A percentile compares a stretch with the other conserved stretches of the same genome.
Evolutionary conservation across 768 basidiomycete genomes (phyloP).

Genomic region (Russula griseocarnosa): DNA sequence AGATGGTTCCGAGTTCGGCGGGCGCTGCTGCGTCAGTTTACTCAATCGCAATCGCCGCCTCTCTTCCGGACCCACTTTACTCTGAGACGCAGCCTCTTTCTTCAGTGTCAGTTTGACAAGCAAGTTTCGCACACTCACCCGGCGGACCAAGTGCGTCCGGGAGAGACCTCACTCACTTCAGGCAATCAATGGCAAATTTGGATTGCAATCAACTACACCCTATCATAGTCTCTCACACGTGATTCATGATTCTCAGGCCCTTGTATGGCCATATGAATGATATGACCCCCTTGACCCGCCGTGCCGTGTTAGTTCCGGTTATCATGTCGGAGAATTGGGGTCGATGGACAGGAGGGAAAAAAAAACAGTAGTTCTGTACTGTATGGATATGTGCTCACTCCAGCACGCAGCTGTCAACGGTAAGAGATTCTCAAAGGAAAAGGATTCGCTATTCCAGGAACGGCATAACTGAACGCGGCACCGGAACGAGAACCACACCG

Average conservation of each 20-base stretch:
- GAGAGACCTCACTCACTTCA: no score
- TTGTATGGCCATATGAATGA: background rate
- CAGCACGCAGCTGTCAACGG: background rate
- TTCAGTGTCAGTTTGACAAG: background rate
- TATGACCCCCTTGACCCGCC: background rate
- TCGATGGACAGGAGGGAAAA: background rate
- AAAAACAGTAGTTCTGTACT: no score
- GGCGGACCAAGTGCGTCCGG: slow-evolving; percentile 13
- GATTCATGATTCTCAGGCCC: background rate
- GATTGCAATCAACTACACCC: no score
- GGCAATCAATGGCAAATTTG: background rate
- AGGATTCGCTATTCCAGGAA: background rate
- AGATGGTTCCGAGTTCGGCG: background rate
- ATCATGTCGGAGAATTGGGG: background rate
- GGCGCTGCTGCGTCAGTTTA: slow-evolving; percentile 8
- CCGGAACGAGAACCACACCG: slow-evolving; percentile 2
- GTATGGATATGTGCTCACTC: no score
- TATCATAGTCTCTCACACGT: no score
- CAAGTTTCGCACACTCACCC: background rate
- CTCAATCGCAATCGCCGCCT: slow-evolving; percentile 23
- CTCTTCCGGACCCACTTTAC: background rate
- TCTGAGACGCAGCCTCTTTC: no score
- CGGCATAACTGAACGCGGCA: background rate
- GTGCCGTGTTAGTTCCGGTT: no score
- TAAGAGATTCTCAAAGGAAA: background rate